Conservation (phyloP, 345 rosid species). For the Gossypium mustelinum region DNA sequence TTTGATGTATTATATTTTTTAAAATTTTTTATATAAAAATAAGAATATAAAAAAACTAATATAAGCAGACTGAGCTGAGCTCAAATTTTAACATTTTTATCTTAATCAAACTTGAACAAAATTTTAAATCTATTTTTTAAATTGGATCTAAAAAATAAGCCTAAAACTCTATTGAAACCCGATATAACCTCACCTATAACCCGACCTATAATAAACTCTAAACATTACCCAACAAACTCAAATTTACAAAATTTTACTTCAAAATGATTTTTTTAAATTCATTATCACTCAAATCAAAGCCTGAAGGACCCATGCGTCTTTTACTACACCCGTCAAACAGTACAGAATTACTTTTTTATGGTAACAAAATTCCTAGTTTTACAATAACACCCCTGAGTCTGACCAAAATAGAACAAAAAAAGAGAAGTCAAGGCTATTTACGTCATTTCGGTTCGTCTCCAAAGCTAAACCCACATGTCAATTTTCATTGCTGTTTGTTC, state of each 20-base stretch:
- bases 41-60: no score
- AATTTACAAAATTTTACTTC: no score
- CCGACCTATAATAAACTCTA: no score
- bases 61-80: rapidly evolving
- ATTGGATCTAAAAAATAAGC: rapidly evolving
- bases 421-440: background rate
- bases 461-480: background rate
- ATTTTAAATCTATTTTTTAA: no score
- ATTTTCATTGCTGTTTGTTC: background rate
- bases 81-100: no score
- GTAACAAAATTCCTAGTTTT: background rate
- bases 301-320: background rate
- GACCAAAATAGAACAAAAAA: background rate
- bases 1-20: no score
- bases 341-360: background rate
- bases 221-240: no score
- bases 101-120: rapidly evolving
- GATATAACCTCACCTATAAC: no score
- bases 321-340: background rate
- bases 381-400: background rate
- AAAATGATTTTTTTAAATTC: no score
- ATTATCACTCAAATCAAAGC: background rate
- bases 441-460: background rate
- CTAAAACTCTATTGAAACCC: no score
- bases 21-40: no score